These are phyloP conservation scores for Globisporangium nagaii DNA, from an alignment of 352 stramenopile genomes.

Conservation along the genomic window DNA sequence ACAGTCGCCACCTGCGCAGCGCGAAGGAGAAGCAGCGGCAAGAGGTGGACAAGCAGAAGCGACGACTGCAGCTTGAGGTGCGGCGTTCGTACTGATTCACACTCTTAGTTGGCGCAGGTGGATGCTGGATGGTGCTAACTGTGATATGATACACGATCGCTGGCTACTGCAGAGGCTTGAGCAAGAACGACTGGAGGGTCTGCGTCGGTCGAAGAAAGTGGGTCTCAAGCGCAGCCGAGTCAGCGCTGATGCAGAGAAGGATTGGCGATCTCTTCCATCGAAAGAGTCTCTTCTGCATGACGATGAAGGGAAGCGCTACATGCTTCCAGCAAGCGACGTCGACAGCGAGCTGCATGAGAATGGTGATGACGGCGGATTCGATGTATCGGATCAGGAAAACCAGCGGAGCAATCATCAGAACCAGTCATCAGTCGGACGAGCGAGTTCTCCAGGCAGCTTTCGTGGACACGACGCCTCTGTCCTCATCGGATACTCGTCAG, in stretches of 20 bases:
- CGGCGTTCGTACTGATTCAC: neutral
- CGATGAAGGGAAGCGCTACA: neutral
- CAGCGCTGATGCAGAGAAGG: neutral
- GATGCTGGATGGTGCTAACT: too few species aligned
- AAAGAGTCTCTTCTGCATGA: neutral
- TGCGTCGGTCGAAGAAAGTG: slow-evolving; percentile 7
- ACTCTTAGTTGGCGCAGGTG: neutral
- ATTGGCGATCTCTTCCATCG: neutral
- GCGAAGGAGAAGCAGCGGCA: slow-evolving; percentile 30
- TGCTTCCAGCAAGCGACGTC: neutral
- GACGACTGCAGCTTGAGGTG: slow-evolving; percentile 50
- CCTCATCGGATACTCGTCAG: neutral
- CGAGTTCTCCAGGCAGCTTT: neutral
- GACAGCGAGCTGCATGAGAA: neutral
- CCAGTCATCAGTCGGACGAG: neutral
- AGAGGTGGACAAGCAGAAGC: slow-evolving; percentile 31
- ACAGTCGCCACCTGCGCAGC: slow-evolving; percentile 27
- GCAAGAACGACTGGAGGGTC: slow-evolving; percentile 10
- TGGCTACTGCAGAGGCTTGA: slow-evolving; percentile 17
- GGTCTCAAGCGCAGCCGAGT: slow-evolving; percentile 1
- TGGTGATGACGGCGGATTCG: neutral
- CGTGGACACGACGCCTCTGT: slow-evolving; percentile 4
- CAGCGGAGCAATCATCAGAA: neutral
- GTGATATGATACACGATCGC: too few species aligned
- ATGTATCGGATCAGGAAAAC: slow-evolving; percentile 12